These are phyloP conservation scores for Geotrichum histeridarum DNA, from an alignment of 1,139 yeast genomes.

Conservation along the genomic window DNA sequence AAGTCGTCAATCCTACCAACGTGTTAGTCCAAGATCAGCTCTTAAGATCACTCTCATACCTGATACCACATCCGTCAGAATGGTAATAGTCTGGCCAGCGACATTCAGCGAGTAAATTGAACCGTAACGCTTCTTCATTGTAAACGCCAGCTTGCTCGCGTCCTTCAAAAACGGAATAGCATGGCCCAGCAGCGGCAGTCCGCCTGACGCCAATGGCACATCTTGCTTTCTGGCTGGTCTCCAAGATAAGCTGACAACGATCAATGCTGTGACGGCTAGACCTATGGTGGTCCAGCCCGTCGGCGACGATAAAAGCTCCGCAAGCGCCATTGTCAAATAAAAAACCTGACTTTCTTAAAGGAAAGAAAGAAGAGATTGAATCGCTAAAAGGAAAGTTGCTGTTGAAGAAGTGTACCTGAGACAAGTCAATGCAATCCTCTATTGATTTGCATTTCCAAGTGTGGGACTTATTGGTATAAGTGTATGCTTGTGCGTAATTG, in stretches of 20 bases:
- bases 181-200: conserved; percentile 12
- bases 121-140: conserved; percentile 11
- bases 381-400: too few species aligned
- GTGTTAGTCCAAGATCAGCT: too few species aligned
- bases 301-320: background rate
- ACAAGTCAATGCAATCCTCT: background rate
- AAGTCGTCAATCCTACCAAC: conserved; percentile 3
- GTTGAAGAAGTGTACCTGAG: too few species aligned
- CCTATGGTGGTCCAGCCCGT: conserved; percentile 1
- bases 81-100: conserved; percentile 9
- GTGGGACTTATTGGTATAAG: too few species aligned
- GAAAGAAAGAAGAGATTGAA: background rate
- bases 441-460: too few species aligned
- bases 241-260: background rate
- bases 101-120: conserved; percentile 7
- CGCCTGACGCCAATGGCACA: conserved; percentile 10
- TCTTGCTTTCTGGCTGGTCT: background rate
- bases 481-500: too few species aligned
- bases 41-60: background rate
- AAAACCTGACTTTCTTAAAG: background rate
- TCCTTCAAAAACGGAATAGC: conserved; percentile 12
- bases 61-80: conserved; percentile 10
- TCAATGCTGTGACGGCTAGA: background rate
- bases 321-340: background rate
- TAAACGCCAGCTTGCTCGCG: conserved; percentile 9